phyloP scores from a whole-genome alignment of 179 eudicot species.

The Vitellaria paradoxa region DNA sequence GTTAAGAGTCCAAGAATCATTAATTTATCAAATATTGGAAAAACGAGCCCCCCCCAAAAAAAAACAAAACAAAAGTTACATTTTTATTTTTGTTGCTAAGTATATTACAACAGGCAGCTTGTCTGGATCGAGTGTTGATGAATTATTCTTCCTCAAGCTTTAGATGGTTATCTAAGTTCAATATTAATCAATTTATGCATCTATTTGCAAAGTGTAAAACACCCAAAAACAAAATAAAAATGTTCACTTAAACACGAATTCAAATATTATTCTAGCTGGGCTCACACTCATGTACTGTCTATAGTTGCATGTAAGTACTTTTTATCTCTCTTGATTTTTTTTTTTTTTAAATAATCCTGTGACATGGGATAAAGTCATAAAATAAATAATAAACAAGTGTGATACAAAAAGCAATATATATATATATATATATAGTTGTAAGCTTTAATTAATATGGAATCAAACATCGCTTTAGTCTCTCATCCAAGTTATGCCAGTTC shows the following conservation, averaged over 20 bases:
- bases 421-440: neutral
- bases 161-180: neutral
- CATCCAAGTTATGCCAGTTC: neutral
- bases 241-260: slow-evolving; percentile 9
- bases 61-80: neutral
- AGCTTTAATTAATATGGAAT: slow-evolving; percentile 10
- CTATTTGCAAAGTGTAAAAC: neutral
- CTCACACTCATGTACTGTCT: neutral
- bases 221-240: neutral
- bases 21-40: too few species aligned
- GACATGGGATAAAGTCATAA: neutral
- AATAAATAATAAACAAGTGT: neutral
- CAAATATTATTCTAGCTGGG: neutral
- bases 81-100: neutral
- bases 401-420: neutral
- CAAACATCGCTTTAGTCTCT: slow-evolving; percentile 3
- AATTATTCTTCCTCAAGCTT: neutral
- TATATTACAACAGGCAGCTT: too few species aligned
- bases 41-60: too few species aligned
- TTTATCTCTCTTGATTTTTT: neutral
- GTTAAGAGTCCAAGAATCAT: too few species aligned
- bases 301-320: too few species aligned
- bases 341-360: neutral
- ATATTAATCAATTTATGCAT: neutral
- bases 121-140: too few species aligned